Conservation (phyloP, 441 rosid species). For the Raphanus hybrid region DNA sequence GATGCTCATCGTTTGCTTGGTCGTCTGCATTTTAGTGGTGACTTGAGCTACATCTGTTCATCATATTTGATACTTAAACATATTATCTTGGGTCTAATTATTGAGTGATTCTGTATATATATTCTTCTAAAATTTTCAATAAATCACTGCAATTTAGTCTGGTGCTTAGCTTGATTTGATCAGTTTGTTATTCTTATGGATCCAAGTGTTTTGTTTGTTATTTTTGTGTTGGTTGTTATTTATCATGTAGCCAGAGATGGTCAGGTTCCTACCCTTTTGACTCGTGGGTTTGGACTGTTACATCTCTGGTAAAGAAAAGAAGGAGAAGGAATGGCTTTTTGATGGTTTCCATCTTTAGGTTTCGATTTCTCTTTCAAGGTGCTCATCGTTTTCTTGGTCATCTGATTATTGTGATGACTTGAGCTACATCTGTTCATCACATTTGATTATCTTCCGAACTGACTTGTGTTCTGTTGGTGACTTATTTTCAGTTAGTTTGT, state of each 20-base stretch:
- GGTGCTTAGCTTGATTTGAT: too few relatives aligned
- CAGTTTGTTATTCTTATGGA: too few relatives aligned
- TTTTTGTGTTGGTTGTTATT: neutral
- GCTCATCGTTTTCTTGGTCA: conserved; percentile 61
- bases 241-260: conserved; percentile 36
- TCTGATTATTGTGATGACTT: conserved; percentile 44
- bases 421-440: conserved; percentile 67
- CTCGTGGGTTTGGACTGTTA: conserved; percentile 38
- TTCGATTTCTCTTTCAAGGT: conserved; percentile 43
- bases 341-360: conserved; percentile 31
- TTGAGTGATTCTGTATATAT: neutral
- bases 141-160: conserved; percentile 1
- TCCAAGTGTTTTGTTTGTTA: neutral
- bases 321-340: conserved; percentile 34
- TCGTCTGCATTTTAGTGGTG: conserved; percentile 43
- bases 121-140: conserved; percentile 8
- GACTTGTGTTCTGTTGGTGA: too few relatives aligned
- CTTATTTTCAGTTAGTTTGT: neutral
- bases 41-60: conserved; percentile 69
- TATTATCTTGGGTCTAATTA: neutral
- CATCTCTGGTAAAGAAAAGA: conserved; percentile 45
- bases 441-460: conserved; percentile 8
- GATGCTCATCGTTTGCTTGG: conserved; percentile 62
- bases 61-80: conserved; percentile 21
- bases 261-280: conserved; percentile 39